Evolutionary conservation across 768 basidiomycete genomes (phyloP).

Genomic region (Termitomyces sp.): DNA sequence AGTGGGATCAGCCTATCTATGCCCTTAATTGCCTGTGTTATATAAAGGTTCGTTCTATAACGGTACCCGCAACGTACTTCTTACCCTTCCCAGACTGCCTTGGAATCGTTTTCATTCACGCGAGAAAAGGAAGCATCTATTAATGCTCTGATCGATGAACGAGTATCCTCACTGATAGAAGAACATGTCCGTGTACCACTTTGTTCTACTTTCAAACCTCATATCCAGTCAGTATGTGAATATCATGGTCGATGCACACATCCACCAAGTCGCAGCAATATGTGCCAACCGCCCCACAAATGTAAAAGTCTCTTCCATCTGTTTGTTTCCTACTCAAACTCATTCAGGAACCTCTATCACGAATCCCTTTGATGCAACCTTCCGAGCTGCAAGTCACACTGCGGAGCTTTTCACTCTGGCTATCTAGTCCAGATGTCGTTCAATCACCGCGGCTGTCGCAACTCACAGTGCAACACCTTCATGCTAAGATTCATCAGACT

Average conservation of each 20-base stretch:
- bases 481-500: conserved; percentile 69
- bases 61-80: neutral
- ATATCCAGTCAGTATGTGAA: conserved; percentile 37
- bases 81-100: conserved; percentile 43
- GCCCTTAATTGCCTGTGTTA: conserved; percentile 85
- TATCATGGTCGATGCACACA: conserved; percentile 53
- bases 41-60: conserved; percentile 55
- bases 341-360: conserved; percentile 67
- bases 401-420: conserved; percentile 76
- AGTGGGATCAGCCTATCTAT: conserved; percentile 84
- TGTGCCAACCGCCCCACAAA: conserved; percentile 35
- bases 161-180: conserved; percentile 63
- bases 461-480: conserved; percentile 64
- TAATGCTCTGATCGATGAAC: conserved; percentile 55
- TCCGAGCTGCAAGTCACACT: conserved; percentile 61
- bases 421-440: conserved; percentile 77
- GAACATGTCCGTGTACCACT: conserved; percentile 67
- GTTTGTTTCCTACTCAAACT: neutral
- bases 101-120: conserved; percentile 71
- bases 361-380: conserved; percentile 63
- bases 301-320: conserved; percentile 28
- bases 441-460: conserved; percentile 77
- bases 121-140: conserved; percentile 54
- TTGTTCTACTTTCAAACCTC: conserved; percentile 1
- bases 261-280: conserved; percentile 43